Evolutionary conservation across 139 green algal genomes (phyloP).

Genomic region (Coelastrella sp.): DNA sequence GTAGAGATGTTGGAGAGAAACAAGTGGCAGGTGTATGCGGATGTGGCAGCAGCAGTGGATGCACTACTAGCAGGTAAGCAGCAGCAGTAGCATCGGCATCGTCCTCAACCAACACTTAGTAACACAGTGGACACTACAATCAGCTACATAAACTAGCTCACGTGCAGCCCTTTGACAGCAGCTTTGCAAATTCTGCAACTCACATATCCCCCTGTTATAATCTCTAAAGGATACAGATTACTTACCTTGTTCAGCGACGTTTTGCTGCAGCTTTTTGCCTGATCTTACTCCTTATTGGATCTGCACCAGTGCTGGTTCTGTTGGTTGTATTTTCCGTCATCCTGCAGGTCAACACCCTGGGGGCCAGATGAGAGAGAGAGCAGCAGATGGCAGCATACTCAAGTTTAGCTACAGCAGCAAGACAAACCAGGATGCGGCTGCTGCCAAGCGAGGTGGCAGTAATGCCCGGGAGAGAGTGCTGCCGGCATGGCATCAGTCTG

Average conservation of each 20-base stretch:
- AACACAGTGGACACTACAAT: too few relatives aligned
- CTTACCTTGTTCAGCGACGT: too few relatives aligned
- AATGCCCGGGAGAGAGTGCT: neutral
- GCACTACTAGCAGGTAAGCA: conserved; percentile 49
- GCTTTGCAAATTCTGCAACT: too few relatives aligned
- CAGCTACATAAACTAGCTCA: too few relatives aligned
- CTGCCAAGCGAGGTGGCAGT: conserved; percentile 35
- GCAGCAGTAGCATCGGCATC: too few relatives aligned
- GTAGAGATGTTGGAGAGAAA: conserved; percentile 95
- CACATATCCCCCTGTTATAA: too few relatives aligned
- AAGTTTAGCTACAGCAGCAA: conserved; percentile 60
- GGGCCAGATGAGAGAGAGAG: conserved; percentile 54
- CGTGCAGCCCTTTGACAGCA: too few relatives aligned
- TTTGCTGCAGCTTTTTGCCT: neutral
- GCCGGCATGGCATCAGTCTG: neutral
- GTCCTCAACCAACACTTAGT: too few relatives aligned
- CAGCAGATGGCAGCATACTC: conserved; percentile 55
- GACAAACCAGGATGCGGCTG: neutral
- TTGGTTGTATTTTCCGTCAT: neutral
- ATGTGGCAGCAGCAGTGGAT: conserved; percentile 53
- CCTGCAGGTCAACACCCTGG: conserved; percentile 17
- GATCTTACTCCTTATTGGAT: too few relatives aligned
- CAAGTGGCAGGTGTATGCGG: conserved; percentile 73
- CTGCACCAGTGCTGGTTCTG: too few relatives aligned
- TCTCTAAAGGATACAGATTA: too few relatives aligned